Evolutionary conservation across 768 basidiomycete genomes (phyloP).

Genomic region (Tylopilus subfusipes): DNA sequence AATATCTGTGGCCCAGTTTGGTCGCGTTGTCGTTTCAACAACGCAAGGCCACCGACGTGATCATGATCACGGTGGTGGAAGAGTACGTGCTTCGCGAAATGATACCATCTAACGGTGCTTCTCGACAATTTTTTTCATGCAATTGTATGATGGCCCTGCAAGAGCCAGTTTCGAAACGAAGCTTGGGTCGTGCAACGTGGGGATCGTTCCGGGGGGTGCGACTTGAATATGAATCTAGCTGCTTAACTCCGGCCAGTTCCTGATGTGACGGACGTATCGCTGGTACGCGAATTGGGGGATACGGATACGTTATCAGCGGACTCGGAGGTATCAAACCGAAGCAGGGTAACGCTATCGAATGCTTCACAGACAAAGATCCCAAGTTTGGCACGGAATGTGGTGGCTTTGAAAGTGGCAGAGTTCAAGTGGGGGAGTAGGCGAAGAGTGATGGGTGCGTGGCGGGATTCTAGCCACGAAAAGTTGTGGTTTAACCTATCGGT

Average conservation of each 20-base stretch:
- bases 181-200: conserved; percentile 30
- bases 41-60: conserved; percentile 2
- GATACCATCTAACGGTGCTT: background rate
- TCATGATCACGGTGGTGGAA: background rate
- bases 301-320: background rate
- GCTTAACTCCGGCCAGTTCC: background rate
- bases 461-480: conserved; percentile 29
- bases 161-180: conserved; percentile 32
- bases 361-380: background rate
- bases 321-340: background rate
- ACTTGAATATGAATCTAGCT: conserved; percentile 20
- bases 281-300: conserved; percentile 33
- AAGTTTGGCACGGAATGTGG: background rate
- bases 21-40: conserved; percentile 3
- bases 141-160: conserved; percentile 31
- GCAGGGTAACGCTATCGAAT: background rate
- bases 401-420: background rate
- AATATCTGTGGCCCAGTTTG: background rate
- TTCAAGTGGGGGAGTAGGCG: background rate
- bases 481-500: conserved; percentile 2
- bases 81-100: background rate
- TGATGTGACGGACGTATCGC: background rate
- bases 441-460: conserved; percentile 36
- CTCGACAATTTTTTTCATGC: conserved; percentile 13
- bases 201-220: conserved; percentile 32